phyloP scores from a whole-genome alignment of 306 rosid genomes.

The Pterocarpus santalinus region DNA sequence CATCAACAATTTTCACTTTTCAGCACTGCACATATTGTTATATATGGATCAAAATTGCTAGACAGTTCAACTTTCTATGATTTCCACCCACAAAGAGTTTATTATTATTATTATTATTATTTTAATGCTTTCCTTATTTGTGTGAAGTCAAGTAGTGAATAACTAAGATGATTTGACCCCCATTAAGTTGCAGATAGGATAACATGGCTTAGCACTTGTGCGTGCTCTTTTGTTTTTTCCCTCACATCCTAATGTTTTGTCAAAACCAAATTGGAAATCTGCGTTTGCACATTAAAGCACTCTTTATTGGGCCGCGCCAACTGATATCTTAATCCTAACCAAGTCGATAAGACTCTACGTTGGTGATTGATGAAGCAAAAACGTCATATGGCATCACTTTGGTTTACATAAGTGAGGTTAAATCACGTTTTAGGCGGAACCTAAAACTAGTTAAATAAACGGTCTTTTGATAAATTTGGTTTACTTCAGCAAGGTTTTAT shows the following conservation, averaged over 20 bases:
- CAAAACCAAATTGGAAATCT: conserved; percentile 26
- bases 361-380: conserved; percentile 21
- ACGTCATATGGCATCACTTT: conserved; percentile 25
- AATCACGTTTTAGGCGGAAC: conserved; percentile 20
- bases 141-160: conserved; percentile 2
- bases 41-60: conserved; percentile 6
- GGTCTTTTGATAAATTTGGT: neutral
- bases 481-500: too few species aligned
- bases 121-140: neutral
- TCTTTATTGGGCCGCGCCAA: neutral
- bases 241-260: neutral
- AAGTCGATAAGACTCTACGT: neutral
- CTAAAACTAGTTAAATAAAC: conserved; percentile 11
- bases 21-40: neutral
- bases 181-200: conserved; percentile 13
- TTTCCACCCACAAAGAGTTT: neutral
- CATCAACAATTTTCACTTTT: neutral
- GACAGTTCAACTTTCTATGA: neutral
- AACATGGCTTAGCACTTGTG: conserved; percentile 12
- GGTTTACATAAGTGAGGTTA: conserved; percentile 40
- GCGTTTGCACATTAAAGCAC: conserved; percentile 29
- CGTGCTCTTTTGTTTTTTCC: neutral
- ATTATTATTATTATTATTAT: neutral
- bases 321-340: neutral
- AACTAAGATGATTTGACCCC: conserved; percentile 18